Evolutionary conservation across 805 yeast genomes (phyloP).

Genomic region (Allodekkera sacchari): DNA sequence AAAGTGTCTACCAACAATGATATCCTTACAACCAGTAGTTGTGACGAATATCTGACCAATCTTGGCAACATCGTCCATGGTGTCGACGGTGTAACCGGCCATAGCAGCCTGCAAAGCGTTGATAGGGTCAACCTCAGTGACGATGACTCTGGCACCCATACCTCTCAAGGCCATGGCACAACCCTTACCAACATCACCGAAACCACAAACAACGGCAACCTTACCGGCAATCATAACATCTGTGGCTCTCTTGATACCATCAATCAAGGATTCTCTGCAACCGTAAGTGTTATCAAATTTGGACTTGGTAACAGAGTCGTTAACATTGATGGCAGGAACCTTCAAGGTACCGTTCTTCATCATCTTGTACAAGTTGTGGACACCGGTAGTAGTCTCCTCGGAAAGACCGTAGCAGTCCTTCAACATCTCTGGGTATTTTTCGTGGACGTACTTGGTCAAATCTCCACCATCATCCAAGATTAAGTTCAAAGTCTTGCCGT

Average conservation of each 20-base stretch:
- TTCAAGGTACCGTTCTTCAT: conserved; percentile 78
- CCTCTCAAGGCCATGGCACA: conserved; percentile 98
- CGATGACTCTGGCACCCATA: conserved; percentile 98
- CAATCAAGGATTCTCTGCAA: conserved; percentile 96
- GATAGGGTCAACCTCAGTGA: conserved; percentile 97
- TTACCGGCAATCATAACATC: conserved; percentile 99
- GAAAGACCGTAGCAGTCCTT: conserved; percentile 91
- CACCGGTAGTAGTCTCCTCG: conserved; percentile 99
- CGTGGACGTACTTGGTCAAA: conserved; percentile 92
- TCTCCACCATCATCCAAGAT: conserved; percentile 99
- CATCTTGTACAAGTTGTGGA: conserved; percentile 97
- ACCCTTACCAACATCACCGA: conserved; percentile 99
- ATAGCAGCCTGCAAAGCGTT: conserved; percentile 99
- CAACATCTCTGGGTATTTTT: conserved; percentile 96
- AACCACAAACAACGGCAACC: conserved; percentile 98
- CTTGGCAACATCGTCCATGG: conserved; percentile 89
- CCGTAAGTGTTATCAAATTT: conserved; percentile 99
- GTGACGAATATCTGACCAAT: conserved; percentile 97
- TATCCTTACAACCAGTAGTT: conserved; percentile 99
- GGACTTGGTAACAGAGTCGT: conserved; percentile 98
- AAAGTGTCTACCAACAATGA: conserved; percentile 85
- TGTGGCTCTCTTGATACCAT: conserved; percentile 99
- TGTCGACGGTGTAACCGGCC: conserved; percentile 94
- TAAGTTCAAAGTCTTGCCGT: conserved; percentile 88
- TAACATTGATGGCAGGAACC: conserved; percentile 99